Base-by-base conservation (phyloP, 495 filamentous ascomycete species). In the Penicillium diatomitis region DNA sequence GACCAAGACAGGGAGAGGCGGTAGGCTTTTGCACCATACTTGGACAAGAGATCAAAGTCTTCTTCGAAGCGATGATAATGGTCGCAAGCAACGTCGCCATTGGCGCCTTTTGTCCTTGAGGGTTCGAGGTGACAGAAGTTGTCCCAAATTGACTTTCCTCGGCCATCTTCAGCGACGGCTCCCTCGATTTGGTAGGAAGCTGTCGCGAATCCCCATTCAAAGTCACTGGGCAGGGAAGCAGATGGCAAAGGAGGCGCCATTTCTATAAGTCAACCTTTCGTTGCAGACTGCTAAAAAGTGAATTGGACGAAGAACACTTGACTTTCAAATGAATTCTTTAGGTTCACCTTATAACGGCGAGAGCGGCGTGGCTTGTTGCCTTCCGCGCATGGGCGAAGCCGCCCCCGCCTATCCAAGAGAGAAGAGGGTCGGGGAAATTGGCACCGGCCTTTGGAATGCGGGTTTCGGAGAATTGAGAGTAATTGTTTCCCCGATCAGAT, bases 121-220 rank as follows among this genome's bases (percentile, higher is more conserved):
- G 80, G 52, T 82, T 83, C 67, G 78, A 85, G 53, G 78, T 82
- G 50, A 71, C 76, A 61, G 67, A 85, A 87, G 8, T 75, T 79
- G 60, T 87, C 82, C 83, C 83, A 87, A 64, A 86, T 85, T 42
- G 79, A 81, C 40, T 76, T 73, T 32, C 78, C 80, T 28, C 81
- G 76, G 51, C 82, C 83, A 61, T 86, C 83, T 47, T 72, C 70
- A 34, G 75, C 61, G 34, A 70, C 65, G 10, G 80, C 79, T 28
- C 83, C 84, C 68, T 87, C 84, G 47, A 87, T 80, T 63, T 88
- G 84, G 69, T 85, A 85, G 50, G 82, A 83, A 53, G 84, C 83
- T 41, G 84, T 88, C 52, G 84, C 82, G 60, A 82, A 85, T 48
- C 84, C 85, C 85, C 85, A 87, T 55, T 81, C 64, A 62, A 87